These are phyloP conservation scores for Penicillium sp. DNA, from an alignment of 2,329 filamentous ascomycete genomes.

Conservation along the genomic window DNA sequence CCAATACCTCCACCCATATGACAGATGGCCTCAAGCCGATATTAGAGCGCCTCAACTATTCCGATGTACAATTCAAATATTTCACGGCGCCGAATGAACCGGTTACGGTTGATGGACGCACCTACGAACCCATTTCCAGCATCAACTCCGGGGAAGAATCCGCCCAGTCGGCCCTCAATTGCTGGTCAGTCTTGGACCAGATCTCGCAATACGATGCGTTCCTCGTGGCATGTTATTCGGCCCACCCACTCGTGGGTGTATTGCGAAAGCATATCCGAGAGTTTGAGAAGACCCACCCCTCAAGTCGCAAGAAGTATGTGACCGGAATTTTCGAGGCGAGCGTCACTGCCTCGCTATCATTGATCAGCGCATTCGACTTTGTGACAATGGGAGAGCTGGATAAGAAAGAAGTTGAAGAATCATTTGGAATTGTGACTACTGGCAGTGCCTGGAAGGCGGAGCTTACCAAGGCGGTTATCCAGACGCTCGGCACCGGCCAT, in stretches of 20 bases:
- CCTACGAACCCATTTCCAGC: constrained; percentile 61
- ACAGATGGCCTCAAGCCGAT: constrained; percentile 45
- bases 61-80: constrained; percentile 40
- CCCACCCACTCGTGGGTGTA: constrained; percentile 71
- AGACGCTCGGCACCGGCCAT: constrained; percentile 53
- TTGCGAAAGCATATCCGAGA: constrained; percentile 52
- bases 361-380: constrained; percentile 46
- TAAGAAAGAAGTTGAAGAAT: constrained; percentile 41
- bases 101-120: constrained; percentile 30
- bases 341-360: constrained; percentile 63
- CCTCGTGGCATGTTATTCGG: constrained; percentile 84
- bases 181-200: constrained; percentile 56
- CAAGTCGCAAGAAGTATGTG: constrained; percentile 53
- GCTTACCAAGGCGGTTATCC: constrained; percentile 63
- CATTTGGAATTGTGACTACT: constrained; percentile 87
- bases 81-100: constrained; percentile 39
- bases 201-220: constrained; percentile 64
- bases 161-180: constrained; percentile 60
- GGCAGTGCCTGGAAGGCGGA: constrained; percentile 80
- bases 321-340: constrained; percentile 88
- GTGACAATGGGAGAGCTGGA: constrained; percentile 22
- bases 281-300: constrained; percentile 16
- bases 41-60: constrained; percentile 36
- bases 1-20: constrained; percentile 48
- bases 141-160: constrained; percentile 78